Conservation (phyloP, 2,329 filamentous ascomycete genomes). For the Harringtonia lauricola region DNA sequence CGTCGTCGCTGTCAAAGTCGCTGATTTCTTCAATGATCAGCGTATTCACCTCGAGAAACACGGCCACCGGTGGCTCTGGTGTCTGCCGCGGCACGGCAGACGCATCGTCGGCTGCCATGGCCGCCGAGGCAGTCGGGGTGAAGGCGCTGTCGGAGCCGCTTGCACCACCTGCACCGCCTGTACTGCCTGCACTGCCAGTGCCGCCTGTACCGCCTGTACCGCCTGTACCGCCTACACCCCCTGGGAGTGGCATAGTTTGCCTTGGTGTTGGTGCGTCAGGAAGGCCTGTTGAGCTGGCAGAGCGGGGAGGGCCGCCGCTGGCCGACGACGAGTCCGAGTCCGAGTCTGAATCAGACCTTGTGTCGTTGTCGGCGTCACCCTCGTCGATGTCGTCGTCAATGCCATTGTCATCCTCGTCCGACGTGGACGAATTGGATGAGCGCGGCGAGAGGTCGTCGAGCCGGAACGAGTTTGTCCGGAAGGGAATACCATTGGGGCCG, state of each 20-base stretch:
- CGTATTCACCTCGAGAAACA: constrained; percentile 8
- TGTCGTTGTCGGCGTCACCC: constrained; percentile 1
- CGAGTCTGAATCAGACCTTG: constrained; percentile 7
- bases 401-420: constrained; percentile 2
- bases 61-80: too few species aligned
- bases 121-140: too few species aligned
- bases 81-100: not conserved
- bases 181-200: too few species aligned
- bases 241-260: not conserved
- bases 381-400: constrained; percentile 2
- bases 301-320: constrained; percentile 12
- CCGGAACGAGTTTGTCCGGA: constrained; percentile 16
- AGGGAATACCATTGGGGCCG: constrained; percentile 20
- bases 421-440: constrained; percentile 17
- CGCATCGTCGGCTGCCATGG: too few species aligned
- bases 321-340: constrained; percentile 16
- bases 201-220: too few species aligned
- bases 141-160: too few species aligned
- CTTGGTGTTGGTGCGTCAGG: not conserved
- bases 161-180: too few species aligned
- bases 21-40: constrained; percentile 33
- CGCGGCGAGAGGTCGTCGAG: constrained; percentile 27
- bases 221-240: too few species aligned
- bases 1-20: constrained; percentile 33
- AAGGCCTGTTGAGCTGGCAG: not conserved